Evolutionary conservation across 75 land plant species (phyloP).

Genomic region (Picea sitchensis): DNA sequence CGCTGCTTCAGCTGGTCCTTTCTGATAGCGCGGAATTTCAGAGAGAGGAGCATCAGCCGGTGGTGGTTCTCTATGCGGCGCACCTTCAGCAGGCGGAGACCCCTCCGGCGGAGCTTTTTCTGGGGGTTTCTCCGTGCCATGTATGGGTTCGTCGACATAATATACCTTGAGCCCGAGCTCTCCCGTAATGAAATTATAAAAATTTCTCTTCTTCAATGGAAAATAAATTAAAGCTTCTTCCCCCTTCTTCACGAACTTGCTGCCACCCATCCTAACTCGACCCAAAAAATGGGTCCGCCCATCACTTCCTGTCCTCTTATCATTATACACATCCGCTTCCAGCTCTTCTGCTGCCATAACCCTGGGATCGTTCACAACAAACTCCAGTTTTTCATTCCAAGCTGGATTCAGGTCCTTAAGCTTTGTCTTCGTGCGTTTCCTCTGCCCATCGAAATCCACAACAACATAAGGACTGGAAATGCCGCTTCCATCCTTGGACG

Average conservation of each 20-base stretch:
- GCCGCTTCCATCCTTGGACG: constrained; percentile 79
- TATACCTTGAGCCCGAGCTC: constrained; percentile 54
- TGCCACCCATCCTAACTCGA: constrained; percentile 34
- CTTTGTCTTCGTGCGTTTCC: constrained; percentile 49
- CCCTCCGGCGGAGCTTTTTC: background rate
- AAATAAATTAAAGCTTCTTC: constrained; percentile 57
- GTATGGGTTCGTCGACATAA: constrained; percentile 20
- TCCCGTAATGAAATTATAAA: too few species aligned
- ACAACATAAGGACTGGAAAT: constrained; percentile 71
- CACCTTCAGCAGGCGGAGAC: constrained; percentile 2
- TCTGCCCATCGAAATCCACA: constrained; percentile 74
- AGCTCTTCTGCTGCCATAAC: too few species aligned
- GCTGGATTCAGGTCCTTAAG: background rate
- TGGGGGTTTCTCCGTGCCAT: background rate
- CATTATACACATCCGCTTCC: too few species aligned
- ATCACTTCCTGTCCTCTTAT: too few species aligned
- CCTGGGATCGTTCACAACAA: too few species aligned
- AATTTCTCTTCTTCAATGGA: constrained; percentile 28
- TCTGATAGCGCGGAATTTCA: background rate
- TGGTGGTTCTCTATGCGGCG: background rate
- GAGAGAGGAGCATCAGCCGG: constrained; percentile 11
- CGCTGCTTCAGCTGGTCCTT: background rate
- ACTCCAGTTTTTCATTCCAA: too few species aligned
- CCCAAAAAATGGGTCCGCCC: too few species aligned
- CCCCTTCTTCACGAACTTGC: constrained; percentile 47